A percentile compares a stretch with the other conserved stretches of the same genome.
These are phyloP conservation scores for Colletotrichum phormii DNA, from an alignment of 2,329 filamentous ascomycete genomes.

Conservation along the genomic window DNA sequence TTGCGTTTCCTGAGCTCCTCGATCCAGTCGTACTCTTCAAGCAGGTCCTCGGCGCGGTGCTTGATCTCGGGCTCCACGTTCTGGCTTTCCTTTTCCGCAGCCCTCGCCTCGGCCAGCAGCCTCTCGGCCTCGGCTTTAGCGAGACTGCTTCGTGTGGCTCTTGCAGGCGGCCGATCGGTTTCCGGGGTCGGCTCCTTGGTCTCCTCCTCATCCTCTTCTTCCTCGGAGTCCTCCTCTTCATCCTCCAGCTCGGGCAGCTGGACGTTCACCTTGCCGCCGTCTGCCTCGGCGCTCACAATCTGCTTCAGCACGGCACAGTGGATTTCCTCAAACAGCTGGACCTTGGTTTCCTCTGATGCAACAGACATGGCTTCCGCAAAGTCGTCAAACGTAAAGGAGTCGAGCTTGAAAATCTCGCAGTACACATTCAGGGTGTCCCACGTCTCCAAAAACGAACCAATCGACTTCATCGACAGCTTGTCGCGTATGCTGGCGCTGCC, in stretches of 20 bases:
- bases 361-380: conserved; percentile 89
- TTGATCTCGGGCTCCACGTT: conserved; percentile 59
- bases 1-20: conserved; percentile 85
- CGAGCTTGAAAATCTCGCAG: conserved; percentile 90
- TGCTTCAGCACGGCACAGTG: conserved; percentile 93
- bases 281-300: conserved; percentile 79
- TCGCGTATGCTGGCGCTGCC: conserved; percentile 58
- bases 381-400: conserved; percentile 98
- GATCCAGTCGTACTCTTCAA: conserved; percentile 84
- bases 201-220: conserved; percentile 69
- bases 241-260: conserved; percentile 80
- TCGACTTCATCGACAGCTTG: conserved; percentile 82
- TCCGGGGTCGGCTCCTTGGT: conserved; percentile 71
- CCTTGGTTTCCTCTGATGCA: conserved; percentile 77
- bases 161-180: conserved; percentile 74
- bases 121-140: conserved; percentile 83
- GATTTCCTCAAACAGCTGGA: conserved; percentile 88
- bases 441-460: conserved; percentile 87
- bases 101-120: conserved; percentile 69
- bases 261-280: conserved; percentile 84
- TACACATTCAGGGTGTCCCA: conserved; percentile 99
- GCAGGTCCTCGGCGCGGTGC: conserved; percentile 81
- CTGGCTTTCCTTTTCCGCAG: conserved; percentile 59
- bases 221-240: conserved; percentile 75
- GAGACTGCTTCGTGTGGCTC: conserved; percentile 87